phyloP scores from a whole-genome alignment of 257 asterid species.

The Fraxinus excelsior region DNA sequence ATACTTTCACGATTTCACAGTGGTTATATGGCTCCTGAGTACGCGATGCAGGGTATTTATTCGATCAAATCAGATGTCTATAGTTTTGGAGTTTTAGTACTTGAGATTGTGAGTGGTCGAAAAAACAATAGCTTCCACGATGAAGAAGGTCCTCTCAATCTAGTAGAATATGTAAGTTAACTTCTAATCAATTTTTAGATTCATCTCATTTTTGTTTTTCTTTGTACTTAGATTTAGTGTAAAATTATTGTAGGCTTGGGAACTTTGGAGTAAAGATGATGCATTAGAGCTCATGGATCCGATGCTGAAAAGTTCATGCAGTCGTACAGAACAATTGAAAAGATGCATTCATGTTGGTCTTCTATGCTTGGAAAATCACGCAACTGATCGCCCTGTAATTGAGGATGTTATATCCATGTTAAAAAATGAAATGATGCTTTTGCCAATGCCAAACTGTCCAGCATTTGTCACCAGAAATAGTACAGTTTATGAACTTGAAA shows the following conservation, averaged over 20 bases:
- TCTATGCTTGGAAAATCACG: constrained; percentile 55
- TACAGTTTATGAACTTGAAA: constrained; percentile 17
- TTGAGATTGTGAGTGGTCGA: too few species aligned
- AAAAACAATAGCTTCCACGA: constrained; percentile 42
- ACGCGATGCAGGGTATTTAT: too few species aligned
- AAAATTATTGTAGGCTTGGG: constrained; percentile 54
- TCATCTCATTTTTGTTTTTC: neutral
- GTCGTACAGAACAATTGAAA: constrained; percentile 28
- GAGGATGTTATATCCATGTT: constrained; percentile 55
- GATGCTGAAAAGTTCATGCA: constrained; percentile 33
- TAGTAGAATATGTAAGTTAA: constrained; percentile 58
- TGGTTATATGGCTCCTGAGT: too few species aligned
- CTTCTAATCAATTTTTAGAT: neutral
- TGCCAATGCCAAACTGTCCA: constrained; percentile 44
- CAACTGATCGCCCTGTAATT: constrained; percentile 49
- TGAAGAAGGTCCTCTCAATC: constrained; percentile 46
- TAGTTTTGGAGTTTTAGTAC: too few species aligned
- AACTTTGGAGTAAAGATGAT: constrained; percentile 42
- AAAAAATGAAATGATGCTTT: constrained; percentile 32
- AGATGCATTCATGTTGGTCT: constrained; percentile 54
- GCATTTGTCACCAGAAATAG: constrained; percentile 37
- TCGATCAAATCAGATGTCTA: too few species aligned
- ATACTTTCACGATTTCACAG: neutral
- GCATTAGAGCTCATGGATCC: constrained; percentile 50
- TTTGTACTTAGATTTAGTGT: neutral